Evolutionary conservation across 116 monocot genomes (phyloP).

Genomic region (Cymodocea nodosa): DNA sequence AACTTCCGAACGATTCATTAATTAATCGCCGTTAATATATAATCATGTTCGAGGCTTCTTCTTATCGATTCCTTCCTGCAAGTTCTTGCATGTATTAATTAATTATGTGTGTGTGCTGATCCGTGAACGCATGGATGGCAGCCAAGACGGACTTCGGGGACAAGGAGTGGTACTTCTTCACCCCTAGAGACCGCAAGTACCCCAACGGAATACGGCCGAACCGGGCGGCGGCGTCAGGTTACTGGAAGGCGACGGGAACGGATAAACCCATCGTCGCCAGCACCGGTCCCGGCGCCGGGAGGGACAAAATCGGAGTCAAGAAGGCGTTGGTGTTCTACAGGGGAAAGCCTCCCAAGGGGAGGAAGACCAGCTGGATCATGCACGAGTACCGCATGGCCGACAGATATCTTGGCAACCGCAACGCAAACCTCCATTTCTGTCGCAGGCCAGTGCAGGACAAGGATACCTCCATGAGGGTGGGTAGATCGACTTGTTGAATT

Average conservation of each 20-base stretch:
- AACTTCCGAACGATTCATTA: no score
- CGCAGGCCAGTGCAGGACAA: slow-evolving; percentile 35
- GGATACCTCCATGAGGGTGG: slow-evolving; percentile 79
- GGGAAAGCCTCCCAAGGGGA: slow-evolving; percentile 62
- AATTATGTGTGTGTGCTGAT: no score
- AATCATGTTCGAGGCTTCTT: no score
- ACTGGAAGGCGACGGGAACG: slow-evolving; percentile 94
- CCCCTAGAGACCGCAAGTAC: slow-evolving; percentile 74
- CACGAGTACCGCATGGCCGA: slow-evolving; percentile 70
- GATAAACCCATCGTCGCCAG: slow-evolving; percentile 41
- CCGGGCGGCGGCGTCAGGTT: slow-evolving; percentile 65
- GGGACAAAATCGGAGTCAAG: slow-evolving; percentile 54
- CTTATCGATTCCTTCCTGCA: no score
- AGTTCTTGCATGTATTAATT: no score
- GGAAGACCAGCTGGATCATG: slow-evolving; percentile 84
- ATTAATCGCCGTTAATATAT: no score
- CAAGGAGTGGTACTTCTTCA: slow-evolving; percentile 88
- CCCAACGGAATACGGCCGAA: slow-evolving; percentile 84
- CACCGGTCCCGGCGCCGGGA: slow-evolving; percentile 3
- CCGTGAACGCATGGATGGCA: neutral
- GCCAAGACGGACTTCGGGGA: slow-evolving; percentile 52
- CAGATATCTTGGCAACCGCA: slow-evolving; percentile 1
- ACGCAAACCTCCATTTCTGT: neutral
- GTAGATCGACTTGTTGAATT: neutral
- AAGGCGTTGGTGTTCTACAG: slow-evolving; percentile 80